Conservation (phyloP, 306 rosid genomes). For the Quercus cerris region DNA sequence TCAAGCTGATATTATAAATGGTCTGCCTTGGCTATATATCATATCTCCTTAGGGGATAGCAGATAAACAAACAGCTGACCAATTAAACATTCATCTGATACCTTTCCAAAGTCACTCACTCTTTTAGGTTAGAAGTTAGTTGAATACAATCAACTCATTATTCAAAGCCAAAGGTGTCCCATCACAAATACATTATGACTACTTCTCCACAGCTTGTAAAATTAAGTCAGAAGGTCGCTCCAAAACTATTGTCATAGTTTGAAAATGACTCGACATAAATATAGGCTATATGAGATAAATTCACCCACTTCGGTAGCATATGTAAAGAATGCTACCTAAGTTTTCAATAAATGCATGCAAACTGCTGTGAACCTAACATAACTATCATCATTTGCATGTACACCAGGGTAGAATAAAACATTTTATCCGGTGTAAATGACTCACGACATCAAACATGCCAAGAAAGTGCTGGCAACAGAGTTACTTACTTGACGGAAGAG, state of each 20-base stretch:
- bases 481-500: constrained; percentile 39
- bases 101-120: neutral
- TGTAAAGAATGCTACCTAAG: neutral
- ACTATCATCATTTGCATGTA: neutral
- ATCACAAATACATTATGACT: neutral
- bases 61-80: neutral
- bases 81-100: neutral
- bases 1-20: neutral
- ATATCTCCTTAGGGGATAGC: neutral
- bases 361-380: neutral
- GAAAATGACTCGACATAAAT: neutral
- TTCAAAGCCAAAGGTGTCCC: neutral
- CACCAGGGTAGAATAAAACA: neutral
- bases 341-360: neutral
- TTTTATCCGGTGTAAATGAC: neutral
- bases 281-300: too few species aligned
- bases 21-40: neutral
- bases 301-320: neutral
- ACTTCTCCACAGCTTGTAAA: neutral
- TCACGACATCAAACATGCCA: neutral
- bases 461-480: neutral
- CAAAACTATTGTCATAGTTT: neutral
- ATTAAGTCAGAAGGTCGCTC: neutral
- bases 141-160: neutral
- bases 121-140: neutral